Base-by-base conservation (phyloP, 352 stramenopile genomes). In the Pythium graminicola region DNA sequence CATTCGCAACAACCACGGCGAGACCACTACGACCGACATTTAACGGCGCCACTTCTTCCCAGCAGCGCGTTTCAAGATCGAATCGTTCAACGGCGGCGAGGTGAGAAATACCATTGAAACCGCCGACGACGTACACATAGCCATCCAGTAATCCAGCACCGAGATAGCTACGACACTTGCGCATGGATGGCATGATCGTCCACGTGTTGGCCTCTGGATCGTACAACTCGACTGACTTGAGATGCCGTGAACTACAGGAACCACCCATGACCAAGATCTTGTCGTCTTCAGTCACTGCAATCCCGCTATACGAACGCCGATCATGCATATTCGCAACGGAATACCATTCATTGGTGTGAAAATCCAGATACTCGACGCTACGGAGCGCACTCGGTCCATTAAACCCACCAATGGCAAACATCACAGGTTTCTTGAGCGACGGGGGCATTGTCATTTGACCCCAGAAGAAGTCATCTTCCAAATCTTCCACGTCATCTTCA, bases 341-440 rank as follows among this genome's bases (percentile, higher is more conserved):
- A 22, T 73, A 75, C 79, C 79, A 90, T 49, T 81, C 64, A 19
- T 71, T 66, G 16, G 60, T 54, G 38, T 86, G 69, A 41, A 85
- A 84, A 39, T 90, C 79, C 6, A 90, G 53, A 40, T 78, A 83
- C 52, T 90, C 79, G 22, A 86, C 68, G 2, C 69, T 70, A 22
- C 75, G 72, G 11, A 87, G 50, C 20, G 76, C 71, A 1, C 62
- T 72, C 4, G 74, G 70, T 0, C 74, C 78, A 41, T 85, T 85
- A 29, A 86, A 84, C 0, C 79, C 79, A n/a, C 79, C 79, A 26
- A 88, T 72, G 3, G 69, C 79, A 45, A 88, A 85, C 51, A 86
- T 74, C 10, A 74, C 76, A 11, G 79, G 76, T 3, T 65, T 83
- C 29, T 58, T 62, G 5, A 62, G 24, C 39, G 47, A 23, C 0